Conservation (phyloP, 225 moss, liverwort and hornwort genomes). For the Physcomitrellopsis africana region DNA sequence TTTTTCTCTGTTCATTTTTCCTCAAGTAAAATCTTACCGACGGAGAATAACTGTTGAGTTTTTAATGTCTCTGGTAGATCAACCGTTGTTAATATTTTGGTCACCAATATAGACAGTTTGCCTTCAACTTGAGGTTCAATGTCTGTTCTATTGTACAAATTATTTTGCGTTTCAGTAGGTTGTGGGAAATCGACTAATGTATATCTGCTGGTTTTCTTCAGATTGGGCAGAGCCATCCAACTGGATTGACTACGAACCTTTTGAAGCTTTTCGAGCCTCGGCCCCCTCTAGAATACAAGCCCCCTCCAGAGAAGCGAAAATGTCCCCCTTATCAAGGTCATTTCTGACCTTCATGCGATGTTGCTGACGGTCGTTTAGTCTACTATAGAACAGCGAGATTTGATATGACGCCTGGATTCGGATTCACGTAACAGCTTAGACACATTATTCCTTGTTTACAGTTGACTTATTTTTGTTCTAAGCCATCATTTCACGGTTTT, state of each 20-base stretch:
- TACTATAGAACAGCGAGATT: background rate
- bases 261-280: conserved; percentile 98
- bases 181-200: conserved; percentile 3
- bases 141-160: background rate
- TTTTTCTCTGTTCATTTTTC: background rate
- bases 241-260: conserved; percentile 93
- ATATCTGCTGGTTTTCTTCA: conserved; percentile 30
- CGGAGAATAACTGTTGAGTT: background rate
- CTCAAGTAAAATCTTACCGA: background rate
- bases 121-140: background rate
- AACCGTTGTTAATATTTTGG: background rate
- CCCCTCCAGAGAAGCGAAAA: conserved; percentile 93
- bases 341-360: background rate
- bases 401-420: background rate
- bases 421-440: background rate
- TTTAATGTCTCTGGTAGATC: background rate
- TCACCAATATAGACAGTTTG: background rate
- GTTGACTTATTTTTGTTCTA: background rate
- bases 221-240: conserved; percentile 99
- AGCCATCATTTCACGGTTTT: conserved; percentile 31
- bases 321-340: conserved; percentile 83
- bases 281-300: conserved; percentile 87
- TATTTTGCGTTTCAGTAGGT: background rate
- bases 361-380: background rate
- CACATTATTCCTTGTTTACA: background rate